Evolutionary conservation across 768 basidiomycete species (phyloP), one percentile per base, ranked within the genome.

Genomic region (Ephemerocybe angulata): DNA sequence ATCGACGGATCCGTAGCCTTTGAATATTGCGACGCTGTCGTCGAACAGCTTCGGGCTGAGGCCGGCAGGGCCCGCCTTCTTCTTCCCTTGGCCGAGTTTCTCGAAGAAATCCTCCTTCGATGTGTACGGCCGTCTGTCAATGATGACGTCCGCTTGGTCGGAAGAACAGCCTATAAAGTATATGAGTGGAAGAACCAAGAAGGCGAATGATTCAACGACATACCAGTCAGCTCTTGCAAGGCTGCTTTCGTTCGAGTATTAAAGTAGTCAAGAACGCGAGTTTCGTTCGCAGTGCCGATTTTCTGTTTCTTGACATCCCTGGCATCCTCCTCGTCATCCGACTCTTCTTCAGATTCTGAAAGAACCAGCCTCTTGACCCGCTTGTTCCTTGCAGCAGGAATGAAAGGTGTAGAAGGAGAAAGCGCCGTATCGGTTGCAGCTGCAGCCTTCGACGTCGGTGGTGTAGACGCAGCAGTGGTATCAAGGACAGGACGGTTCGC

Each of bases 31-130:
- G 52, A 83, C 83, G 67, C 90, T 94, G 60, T 95, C 93, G 64
- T 96, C 93, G 66, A 98, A 92, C 68, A 98, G 78, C 54, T 88
- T 84, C 56, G 90, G 80, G 58, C 93, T 94, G 63, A 99, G 85
- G 21, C 96, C 95, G 3, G 75, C 79, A 8, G 87, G 84, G 8
- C 86, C 85, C 2, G 85, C 82, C 65, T 92, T 94, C 75, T 91
- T 95, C 75, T 86, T 90, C n/a, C 86, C 88, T 68, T 90, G 87
- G 29, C 84, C 81, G 8, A 98, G 79, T 69, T 89, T 95, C 41
- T 65, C 65, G 43, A 83, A 84, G 44, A 96, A 73, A 54, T 94
- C 90, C 27, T 87, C 85, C 31, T 87, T 77, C 12, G 84, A 83
- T n/a, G 67, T 65, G 68, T 91, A 99, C 0, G 93, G 93, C 44